Evolutionary conservation across 2,329 filamentous ascomycete genomes (phyloP).

Genomic region (Fusarium setosum): DNA sequence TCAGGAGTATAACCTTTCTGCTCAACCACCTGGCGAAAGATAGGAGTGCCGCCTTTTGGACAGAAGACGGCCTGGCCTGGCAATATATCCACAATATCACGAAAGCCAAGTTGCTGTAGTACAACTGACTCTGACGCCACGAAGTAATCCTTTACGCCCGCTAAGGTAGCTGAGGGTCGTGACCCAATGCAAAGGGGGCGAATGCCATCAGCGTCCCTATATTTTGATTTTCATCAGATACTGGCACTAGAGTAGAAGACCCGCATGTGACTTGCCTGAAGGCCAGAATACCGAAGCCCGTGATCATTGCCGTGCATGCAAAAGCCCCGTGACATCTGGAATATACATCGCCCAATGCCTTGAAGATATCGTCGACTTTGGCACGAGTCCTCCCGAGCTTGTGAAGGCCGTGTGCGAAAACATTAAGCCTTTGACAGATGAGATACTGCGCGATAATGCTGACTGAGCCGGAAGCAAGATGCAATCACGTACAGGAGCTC

Average conservation of each 20-base stretch:
- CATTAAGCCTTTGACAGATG: constrained; percentile 68
- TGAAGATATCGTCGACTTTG: constrained; percentile 82
- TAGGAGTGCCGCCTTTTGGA: constrained; percentile 78
- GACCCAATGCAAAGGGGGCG: constrained; percentile 85
- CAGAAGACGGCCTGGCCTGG: constrained; percentile 90
- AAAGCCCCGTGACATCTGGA: constrained; percentile 78
- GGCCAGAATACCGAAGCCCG: constrained; percentile 82
- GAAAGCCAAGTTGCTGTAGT: constrained; percentile 83
- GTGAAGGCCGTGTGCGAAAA: constrained; percentile 85
- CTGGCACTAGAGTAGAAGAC: constrained; percentile 70
- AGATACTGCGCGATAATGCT: too few relatives aligned
- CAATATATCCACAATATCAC: constrained; percentile 78
- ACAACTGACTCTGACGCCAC: constrained; percentile 92
- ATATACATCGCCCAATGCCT: constrained; percentile 78
- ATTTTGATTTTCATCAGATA: constrained; percentile 45
- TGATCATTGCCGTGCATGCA: constrained; percentile 85
- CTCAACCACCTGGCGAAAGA: constrained; percentile 79
- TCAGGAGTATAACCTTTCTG: constrained; percentile 80
- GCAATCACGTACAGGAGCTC: constrained; percentile 59
- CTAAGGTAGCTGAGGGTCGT: constrained; percentile 72
- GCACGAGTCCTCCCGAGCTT: constrained; percentile 85
- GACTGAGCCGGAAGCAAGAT: background rate
- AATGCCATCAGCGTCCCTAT: constrained; percentile 70
- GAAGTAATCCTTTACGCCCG: constrained; percentile 83
- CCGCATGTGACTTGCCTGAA: constrained; percentile 73